phyloP scores from a whole-genome alignment of 208 protist genomes.

The Trypanosoma avium region DNA sequence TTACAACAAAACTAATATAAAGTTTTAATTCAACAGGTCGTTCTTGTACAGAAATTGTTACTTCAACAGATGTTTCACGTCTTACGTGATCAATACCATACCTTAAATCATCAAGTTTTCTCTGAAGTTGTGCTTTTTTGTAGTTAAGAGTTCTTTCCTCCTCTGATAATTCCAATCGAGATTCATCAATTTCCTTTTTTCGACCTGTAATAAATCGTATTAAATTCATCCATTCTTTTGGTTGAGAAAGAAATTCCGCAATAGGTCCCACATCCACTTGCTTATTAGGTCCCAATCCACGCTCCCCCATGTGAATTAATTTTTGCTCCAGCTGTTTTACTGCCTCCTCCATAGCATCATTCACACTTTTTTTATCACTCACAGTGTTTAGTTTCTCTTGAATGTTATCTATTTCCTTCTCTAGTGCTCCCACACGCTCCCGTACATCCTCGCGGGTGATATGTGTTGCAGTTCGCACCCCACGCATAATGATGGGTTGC shows the following conservation, averaged over 20 bases:
- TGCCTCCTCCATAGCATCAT: constrained; percentile 8
- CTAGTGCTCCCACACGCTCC: constrained; percentile 9
- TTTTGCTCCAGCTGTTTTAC: constrained; percentile 11
- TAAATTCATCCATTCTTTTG: neutral
- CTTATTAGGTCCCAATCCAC: neutral
- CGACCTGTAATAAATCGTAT: constrained; percentile 8
- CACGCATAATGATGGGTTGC: constrained; percentile 5
- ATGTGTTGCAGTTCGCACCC: neutral
- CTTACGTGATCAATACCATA: neutral
- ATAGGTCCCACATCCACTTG: neutral
- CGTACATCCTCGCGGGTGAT: constrained; percentile 20
- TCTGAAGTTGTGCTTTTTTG: neutral
- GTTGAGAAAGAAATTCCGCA: constrained; percentile 12
- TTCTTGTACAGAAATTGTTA: constrained; percentile 14
- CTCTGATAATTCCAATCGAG: neutral
- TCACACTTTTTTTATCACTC: constrained; percentile 4
- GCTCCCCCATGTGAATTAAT: constrained; percentile 7
- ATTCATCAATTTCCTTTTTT: constrained; percentile 4
- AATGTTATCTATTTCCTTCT: neutral
- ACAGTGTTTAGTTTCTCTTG: constrained; percentile 2
- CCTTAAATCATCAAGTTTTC: neutral
- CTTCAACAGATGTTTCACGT: constrained; percentile 8
- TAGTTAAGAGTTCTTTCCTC: too few relatives aligned
- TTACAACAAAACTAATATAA: constrained; percentile 39
- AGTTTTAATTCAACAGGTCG: constrained; percentile 27